These are phyloP conservation scores for Leccinum subtestaceum DNA, from an alignment of 768 basidiomycete genomes.

Conservation along the genomic window DNA sequence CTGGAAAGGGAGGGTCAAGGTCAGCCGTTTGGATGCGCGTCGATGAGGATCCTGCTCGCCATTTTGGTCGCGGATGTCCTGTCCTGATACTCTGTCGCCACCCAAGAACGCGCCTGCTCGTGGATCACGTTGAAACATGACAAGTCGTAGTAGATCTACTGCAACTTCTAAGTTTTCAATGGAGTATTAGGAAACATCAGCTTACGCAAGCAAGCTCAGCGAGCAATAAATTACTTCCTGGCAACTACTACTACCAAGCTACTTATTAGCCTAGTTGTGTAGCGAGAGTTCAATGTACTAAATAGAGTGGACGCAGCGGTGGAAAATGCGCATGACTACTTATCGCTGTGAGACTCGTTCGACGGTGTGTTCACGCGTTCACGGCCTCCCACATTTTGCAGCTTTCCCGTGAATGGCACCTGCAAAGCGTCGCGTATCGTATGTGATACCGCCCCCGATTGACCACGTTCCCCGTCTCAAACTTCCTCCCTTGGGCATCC, in stretches of 20 bases:
- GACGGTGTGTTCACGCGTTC: not conserved
- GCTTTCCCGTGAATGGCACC: conserved; percentile 37
- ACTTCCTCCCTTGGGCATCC: conserved; percentile 63
- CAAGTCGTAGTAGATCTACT: conserved; percentile 7
- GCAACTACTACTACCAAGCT: not conserved
- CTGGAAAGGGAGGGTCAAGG: conserved; percentile 39
- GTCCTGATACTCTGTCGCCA: conserved; percentile 90
- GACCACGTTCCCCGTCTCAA: conserved; percentile 61
- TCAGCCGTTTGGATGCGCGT: not conserved
- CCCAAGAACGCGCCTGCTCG: conserved; percentile 90
- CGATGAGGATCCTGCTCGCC: conserved; percentile 44
- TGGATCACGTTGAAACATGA: conserved; percentile 90
- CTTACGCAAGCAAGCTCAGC: conserved; percentile 21
- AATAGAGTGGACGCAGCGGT: conserved; percentile 11
- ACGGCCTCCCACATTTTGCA: not conserved
- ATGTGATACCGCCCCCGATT: conserved; percentile 76
- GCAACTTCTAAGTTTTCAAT: not conserved
- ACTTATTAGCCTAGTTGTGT: not conserved
- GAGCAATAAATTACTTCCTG: not conserved
- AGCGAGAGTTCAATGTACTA: not conserved
- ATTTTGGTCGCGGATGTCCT: conserved; percentile 97
- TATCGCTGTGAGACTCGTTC: not conserved
- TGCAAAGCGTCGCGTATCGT: conserved; percentile 73
- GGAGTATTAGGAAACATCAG: not conserved
- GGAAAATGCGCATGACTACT: not conserved